Evolutionary conservation across 306 rosid genomes (phyloP).

Genomic region (Quercus ilex): DNA sequence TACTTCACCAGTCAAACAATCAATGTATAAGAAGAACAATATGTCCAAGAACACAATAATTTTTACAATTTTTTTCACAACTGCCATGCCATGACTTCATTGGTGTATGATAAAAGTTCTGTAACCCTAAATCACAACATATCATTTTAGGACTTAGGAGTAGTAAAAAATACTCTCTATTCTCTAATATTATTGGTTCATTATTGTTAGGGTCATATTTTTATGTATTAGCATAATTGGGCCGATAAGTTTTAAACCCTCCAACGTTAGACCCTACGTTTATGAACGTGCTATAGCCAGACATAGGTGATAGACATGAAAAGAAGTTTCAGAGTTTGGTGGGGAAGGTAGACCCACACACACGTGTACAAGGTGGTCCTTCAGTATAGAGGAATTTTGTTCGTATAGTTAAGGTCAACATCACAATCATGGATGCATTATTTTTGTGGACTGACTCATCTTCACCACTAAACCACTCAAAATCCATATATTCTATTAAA

Average conservation of each 20-base stretch:
- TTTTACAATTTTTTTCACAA: no score
- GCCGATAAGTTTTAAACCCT: background rate
- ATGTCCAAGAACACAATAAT: no score
- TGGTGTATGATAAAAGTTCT: no score
- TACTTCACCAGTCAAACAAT: background rate
- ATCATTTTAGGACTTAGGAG: no score
- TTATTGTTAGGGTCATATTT: no score
- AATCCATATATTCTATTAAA: conserved; percentile 3
- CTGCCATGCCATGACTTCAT: no score
- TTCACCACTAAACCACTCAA: conserved; percentile 37
- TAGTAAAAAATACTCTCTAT: no score
- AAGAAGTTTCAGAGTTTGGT: conserved; percentile 16
- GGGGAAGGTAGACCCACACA: conserved; percentile 56
- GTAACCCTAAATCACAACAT: no score
- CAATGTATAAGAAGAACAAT: no score
- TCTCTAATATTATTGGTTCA: no score
- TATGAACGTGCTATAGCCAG: background rate
- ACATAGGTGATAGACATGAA: background rate
- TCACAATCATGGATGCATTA: conserved; percentile 69
- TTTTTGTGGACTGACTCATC: conserved; percentile 47
- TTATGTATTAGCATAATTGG: no score
- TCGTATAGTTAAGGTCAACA: conserved; percentile 60
- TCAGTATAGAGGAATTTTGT: conserved; percentile 53
- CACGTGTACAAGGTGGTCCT: conserved; percentile 79
- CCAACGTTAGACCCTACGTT: background rate